These are phyloP conservation scores for Cyclospora cayetanensis DNA, from an alignment of 169 alveolate genomes.

Conservation along the genomic window DNA sequence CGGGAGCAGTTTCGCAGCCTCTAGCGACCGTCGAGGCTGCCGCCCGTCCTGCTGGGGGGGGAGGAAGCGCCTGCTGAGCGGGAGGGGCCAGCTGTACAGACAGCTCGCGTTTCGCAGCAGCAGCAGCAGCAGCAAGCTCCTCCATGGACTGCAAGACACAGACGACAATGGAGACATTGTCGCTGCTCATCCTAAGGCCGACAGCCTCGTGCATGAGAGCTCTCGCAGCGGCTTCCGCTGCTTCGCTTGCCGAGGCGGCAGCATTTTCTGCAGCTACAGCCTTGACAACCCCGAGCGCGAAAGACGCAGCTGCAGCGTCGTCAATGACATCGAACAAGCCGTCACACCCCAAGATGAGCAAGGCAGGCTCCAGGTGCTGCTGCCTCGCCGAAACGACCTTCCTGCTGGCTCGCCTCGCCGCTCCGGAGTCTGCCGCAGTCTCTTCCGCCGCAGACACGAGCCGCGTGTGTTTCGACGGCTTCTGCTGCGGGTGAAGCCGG, in stretches of 20 bases:
- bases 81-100: background rate
- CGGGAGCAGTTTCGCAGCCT: background rate
- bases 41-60: background rate
- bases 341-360: constrained; percentile 60
- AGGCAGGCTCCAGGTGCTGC: constrained; percentile 45
- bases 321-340: constrained; percentile 51
- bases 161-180: constrained; percentile 48
- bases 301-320: background rate
- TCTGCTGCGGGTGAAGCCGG: too few relatives aligned
- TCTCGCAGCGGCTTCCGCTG: constrained; percentile 56
- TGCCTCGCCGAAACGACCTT: background rate
- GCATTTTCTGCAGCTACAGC: constrained; percentile 12
- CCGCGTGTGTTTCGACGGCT: background rate
- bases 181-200: constrained; percentile 20
- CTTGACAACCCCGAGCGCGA: background rate
- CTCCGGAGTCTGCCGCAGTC: background rate
- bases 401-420: background rate
- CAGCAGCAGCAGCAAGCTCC: constrained; percentile 44
- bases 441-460: background rate
- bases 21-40: background rate
- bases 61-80: background rate
- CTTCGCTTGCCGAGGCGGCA: constrained; percentile 39
- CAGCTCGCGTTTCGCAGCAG: too few relatives aligned
- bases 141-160: background rate
- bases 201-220: constrained; percentile 63